These are phyloP conservation scores for Flammula alnicola DNA, from an alignment of 1,284 basidiomycete genomes.

Conservation along the genomic window DNA sequence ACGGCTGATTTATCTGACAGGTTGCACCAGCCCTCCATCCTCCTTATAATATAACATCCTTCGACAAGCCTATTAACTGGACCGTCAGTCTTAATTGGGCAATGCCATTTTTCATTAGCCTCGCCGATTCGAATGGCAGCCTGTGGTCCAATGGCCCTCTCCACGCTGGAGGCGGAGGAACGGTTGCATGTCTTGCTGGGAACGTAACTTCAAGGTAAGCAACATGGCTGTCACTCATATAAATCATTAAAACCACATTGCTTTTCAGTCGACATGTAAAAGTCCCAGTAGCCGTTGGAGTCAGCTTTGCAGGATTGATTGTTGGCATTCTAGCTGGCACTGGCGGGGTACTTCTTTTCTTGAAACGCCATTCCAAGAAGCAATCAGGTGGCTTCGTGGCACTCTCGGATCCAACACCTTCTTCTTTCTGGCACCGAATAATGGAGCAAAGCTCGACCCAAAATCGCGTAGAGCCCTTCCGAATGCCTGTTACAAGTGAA, in stretches of 20 bases:
- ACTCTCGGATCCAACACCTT: too few relatives aligned
- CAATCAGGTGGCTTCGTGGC: conserved; percentile 21
- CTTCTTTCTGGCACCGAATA: conserved; percentile 17
- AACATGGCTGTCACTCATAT: neutral
- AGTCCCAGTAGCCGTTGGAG: conserved; percentile 40
- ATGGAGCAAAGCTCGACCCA: conserved; percentile 23
- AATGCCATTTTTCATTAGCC: conserved; percentile 57
- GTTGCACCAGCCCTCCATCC: conserved; percentile 62
- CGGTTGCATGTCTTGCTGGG: conserved; percentile 39
- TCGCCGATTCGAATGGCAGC: conserved; percentile 54
- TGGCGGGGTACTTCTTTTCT: conserved; percentile 33
- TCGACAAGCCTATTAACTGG: conserved; percentile 54
- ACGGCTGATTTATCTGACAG: conserved; percentile 31
- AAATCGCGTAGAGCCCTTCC: conserved; percentile 53
- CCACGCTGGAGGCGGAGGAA: conserved; percentile 42
- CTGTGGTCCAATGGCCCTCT: conserved; percentile 61
- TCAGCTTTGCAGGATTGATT: conserved; percentile 47
- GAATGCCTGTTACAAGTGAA: conserved; percentile 36
- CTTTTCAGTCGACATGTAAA: conserved; percentile 19
- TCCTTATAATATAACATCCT: conserved; percentile 58
- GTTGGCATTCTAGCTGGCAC: conserved; percentile 46
- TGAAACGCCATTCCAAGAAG: conserved; percentile 29
- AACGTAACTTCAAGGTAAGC: conserved; percentile 20
- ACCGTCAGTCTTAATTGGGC: conserved; percentile 60
- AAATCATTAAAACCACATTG: neutral